A percentile compares a stretch with the other conserved stretches of the same genome.
These are phyloP conservation scores for Fusarium foetens DNA, from an alignment of 2,329 filamentous ascomycete genomes.

Conservation along the genomic window DNA sequence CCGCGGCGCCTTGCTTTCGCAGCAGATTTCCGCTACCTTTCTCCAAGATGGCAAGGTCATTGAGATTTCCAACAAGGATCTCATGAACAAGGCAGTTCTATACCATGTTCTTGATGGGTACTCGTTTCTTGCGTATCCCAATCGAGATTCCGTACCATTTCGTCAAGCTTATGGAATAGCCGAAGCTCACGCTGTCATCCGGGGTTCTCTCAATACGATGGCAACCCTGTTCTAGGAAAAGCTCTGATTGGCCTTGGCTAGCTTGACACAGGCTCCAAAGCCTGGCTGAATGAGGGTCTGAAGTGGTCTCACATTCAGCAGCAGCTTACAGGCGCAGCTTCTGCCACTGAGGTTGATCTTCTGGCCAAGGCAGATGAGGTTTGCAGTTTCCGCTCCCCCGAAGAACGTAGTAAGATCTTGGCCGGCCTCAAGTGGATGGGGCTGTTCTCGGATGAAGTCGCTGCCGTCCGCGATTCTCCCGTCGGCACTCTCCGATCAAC, in stretches of 20 bases:
- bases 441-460: background rate
- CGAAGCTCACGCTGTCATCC: background rate
- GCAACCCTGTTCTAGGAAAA: fast-evolving
- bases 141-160: background rate
- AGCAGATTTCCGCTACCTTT: background rate
- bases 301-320: background rate
- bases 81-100: background rate
- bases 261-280: background rate
- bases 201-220: background rate
- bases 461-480: background rate
- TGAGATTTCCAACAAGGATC: background rate
- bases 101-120: background rate
- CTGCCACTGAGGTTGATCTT: background rate
- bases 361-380: background rate
- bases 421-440: background rate
- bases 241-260: background rate
- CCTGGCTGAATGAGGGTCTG: background rate
- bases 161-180: background rate
- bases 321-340: background rate
- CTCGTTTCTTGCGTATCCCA: background rate
- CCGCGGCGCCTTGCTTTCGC: background rate
- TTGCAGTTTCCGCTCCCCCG: background rate
- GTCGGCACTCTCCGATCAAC: background rate
- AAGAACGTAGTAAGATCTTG: background rate
- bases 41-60: background rate